Base-by-base conservation (phyloP, 208 protist species). In the Leptomonas seymouri region DNA sequence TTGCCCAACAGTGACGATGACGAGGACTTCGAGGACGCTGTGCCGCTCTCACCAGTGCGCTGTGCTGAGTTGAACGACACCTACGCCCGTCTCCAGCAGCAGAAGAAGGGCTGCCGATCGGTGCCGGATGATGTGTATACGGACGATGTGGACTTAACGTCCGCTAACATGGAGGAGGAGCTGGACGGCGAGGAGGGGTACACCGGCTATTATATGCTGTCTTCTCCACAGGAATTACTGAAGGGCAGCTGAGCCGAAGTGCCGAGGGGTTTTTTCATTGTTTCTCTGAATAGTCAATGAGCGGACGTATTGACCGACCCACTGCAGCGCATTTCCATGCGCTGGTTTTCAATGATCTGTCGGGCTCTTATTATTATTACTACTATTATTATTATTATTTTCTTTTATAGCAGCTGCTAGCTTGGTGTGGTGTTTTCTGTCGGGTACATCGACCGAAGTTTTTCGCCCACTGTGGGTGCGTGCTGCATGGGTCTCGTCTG, bases 1-100 rank as follows among this genome's bases (percentile, higher is more conserved):
- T 8, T 48, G 25, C 25, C 49, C 20, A 27, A 30, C 45, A 30
- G 16, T 54, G 56, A 71, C 1, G 73, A 68, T 48, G 85, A 93
- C 63, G 85, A 87, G 20, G 84, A 91, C 73, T 94, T 94, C 68
- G 89, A 94, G 55, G 89, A 94, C 63, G 89, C 89, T 14, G 66
- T 92, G 1, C 84, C 89, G 5, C 81, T 94, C 14, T 91, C 85
- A 15, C 85, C 88, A 14, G 78, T 86, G 20, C 83, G 81, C 2
- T 87, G 76, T 69, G 76, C 82, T 0, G 76, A 80, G 68, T 48
- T 81, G 27, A 93, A 90, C 71, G 88, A 91, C 50, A 82, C 59
- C 3, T 87, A 89, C 55, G 74, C 58, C 9, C 77, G 75, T 39
- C 49, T 68, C 59, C 50, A 76, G 27, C 41, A 61, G 30, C 45